A percentile compares a stretch with the other conserved stretches of the same genome.
Evolutionary conservation across 1,284 basidiomycete species (phyloP).

Genomic region (Pterulicium gracile): DNA sequence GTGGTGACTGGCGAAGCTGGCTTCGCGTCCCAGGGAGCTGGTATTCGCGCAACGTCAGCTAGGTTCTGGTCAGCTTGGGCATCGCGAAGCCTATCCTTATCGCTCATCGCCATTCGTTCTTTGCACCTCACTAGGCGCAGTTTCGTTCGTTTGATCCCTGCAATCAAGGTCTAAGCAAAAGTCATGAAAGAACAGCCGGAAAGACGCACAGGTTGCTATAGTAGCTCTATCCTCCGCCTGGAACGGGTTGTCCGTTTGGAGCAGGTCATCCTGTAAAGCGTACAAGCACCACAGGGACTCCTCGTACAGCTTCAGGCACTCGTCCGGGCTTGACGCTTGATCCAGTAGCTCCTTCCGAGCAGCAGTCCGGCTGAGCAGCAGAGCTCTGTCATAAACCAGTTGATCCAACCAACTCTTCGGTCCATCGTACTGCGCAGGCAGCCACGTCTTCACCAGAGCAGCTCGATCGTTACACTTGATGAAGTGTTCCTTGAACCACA

Average conservation of each 20-base stretch:
- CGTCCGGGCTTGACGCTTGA: conserved; percentile 62
- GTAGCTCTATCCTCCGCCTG: conserved; percentile 77
- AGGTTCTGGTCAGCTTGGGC: conserved; percentile 66
- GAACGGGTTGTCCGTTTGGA: conserved; percentile 76
- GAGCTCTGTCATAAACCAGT: conserved; percentile 71
- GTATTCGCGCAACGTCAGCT: conserved; percentile 55
- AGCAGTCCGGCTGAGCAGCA: conserved; percentile 74
- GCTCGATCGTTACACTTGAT: conserved; percentile 69
- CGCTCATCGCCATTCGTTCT: conserved; percentile 61
- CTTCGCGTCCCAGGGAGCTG: conserved; percentile 63
- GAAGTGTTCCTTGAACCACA: conserved; percentile 72
- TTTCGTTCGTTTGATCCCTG: conserved; percentile 82
- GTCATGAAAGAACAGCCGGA: conserved; percentile 4
- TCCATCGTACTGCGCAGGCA: conserved; percentile 61
- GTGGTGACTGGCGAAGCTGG: conserved; percentile 14
- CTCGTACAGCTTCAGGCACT: conserved; percentile 91
- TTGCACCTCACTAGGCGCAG: conserved; percentile 62
- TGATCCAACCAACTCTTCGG: conserved; percentile 71
- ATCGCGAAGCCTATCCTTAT: conserved; percentile 56
- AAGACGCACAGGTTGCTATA: conserved; percentile 66
- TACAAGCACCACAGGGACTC: conserved; percentile 90
- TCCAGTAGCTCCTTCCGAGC: conserved; percentile 87
- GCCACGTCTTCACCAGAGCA: conserved; percentile 70
- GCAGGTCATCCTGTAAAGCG: conserved; percentile 81
- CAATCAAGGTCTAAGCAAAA: conserved; percentile 5